Percentiles rank a stretch among this genome's conserved stretches.
Evolutionary conservation across 345 rosid species (phyloP).

Genomic region (Stellera chamaejasme): DNA sequence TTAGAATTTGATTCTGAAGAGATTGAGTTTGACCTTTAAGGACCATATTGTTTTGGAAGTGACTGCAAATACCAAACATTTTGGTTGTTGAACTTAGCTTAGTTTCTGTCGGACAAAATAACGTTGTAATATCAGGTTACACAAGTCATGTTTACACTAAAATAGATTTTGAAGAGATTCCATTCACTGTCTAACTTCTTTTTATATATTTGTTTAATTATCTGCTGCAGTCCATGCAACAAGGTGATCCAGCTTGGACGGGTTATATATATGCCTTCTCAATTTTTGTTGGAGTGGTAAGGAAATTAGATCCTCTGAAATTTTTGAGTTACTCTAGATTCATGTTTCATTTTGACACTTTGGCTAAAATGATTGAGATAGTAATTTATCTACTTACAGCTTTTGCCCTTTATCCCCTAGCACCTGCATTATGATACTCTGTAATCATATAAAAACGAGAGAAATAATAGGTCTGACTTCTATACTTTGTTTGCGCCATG

Average conservation of each 20-base stretch:
- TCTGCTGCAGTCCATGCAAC: constrained; percentile 93
- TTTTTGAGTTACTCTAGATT: constrained; percentile 6
- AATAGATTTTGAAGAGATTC: too few species aligned
- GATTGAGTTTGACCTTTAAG: too few species aligned
- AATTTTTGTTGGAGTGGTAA: constrained; percentile 96
- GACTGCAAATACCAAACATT: too few species aligned
- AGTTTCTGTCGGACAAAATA: background rate
- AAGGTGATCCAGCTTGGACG: constrained; percentile 81
- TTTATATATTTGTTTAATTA: constrained; percentile 14
- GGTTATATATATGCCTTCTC: constrained; percentile 90
- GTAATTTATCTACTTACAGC: background rate
- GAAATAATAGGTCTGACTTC: too few species aligned
- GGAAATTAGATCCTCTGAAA: constrained; percentile 6
- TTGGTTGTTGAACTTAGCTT: background rate
- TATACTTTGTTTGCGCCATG: too few species aligned
- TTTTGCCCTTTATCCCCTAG: background rate
- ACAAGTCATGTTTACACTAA: too few species aligned
- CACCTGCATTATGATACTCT: too few species aligned
- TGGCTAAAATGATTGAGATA: constrained; percentile 16
- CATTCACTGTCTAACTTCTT: background rate
- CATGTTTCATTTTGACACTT: background rate
- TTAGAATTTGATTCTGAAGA: too few species aligned
- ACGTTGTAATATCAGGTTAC: too few species aligned
- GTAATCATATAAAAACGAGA: too few species aligned
- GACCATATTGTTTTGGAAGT: too few species aligned